These are phyloP conservation scores for Fennellomyces sp. DNA, from an alignment of 371 early-diverging fungal species.

Conservation along the genomic window DNA sequence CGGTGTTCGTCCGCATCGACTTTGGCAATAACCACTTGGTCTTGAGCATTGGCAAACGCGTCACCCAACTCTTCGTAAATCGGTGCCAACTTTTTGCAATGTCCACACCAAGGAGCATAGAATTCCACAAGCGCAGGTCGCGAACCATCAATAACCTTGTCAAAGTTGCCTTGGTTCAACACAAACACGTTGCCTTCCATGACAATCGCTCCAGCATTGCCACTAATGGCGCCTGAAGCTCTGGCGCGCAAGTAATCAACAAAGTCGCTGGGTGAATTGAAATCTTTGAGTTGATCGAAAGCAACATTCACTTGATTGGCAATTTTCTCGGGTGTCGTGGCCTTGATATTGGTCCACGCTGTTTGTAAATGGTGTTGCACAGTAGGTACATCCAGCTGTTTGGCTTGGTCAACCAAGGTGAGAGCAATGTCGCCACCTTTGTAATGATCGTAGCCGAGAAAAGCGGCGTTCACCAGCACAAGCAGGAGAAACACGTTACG, in stretches of 20 bases:
- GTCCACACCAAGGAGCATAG: conserved; percentile 95
- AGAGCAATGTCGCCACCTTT: conserved; percentile 59
- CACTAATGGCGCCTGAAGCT: conserved; percentile 18
- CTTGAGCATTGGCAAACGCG: conserved; percentile 69
- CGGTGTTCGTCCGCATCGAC: conserved; percentile 89
- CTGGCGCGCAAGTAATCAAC: conserved; percentile 43
- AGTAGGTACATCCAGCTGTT: conserved; percentile 45
- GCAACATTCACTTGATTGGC: conserved; percentile 53
- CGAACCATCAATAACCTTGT: conserved; percentile 75
- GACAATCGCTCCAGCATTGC: conserved; percentile 2
- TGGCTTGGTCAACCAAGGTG: conserved; percentile 56
- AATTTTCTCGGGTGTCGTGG: conserved; percentile 48
- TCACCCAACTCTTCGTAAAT: conserved; percentile 81
- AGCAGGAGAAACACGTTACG: conserved; percentile 44
- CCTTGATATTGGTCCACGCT: conserved; percentile 33
- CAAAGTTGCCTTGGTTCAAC: conserved; percentile 81
- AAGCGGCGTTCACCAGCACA: conserved; percentile 32
- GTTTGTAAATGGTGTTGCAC: conserved; percentile 44
- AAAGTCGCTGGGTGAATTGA: conserved; percentile 50
- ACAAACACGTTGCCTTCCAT: conserved; percentile 53
- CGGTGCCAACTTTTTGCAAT: conserved; percentile 91
- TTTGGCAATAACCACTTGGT: conserved; percentile 85
- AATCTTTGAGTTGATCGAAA: conserved; percentile 60
- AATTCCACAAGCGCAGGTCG: conserved; percentile 94
- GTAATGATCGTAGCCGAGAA: conserved; percentile 46